Evolutionary conservation across 208 protist species (phyloP).

Genomic region (Acanthamoeba pearcei): DNA sequence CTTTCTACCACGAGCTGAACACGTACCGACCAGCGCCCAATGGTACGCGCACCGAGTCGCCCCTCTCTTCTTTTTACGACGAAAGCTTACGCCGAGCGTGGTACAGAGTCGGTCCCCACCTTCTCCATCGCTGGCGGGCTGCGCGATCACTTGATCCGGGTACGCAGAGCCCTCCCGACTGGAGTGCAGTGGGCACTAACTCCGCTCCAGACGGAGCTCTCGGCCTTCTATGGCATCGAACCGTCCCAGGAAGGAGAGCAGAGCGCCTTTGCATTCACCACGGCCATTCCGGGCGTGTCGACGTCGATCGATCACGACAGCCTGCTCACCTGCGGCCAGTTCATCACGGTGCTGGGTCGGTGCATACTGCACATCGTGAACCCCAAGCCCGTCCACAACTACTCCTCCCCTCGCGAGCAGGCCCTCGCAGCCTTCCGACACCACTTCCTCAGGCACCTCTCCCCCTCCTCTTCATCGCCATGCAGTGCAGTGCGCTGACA

Average conservation of each 20-base stretch:
- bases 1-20: conserved; percentile 54
- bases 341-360: conserved; percentile 6
- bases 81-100: too few species aligned
- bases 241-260: not conserved
- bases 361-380: conserved; percentile 16
- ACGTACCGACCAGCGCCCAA: not conserved
- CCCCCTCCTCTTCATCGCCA: not conserved
- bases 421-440: not conserved
- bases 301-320: conserved; percentile 2
- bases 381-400: not conserved
- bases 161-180: not conserved
- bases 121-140: conserved; percentile 44
- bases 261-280: not conserved
- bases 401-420: not conserved
- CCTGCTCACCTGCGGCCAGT: conserved; percentile 18
- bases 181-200: too few species aligned
- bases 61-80: too few species aligned
- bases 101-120: not conserved
- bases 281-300: not conserved
- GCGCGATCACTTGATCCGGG: conserved; percentile 22
- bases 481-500: not conserved
- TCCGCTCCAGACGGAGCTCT: not conserved
- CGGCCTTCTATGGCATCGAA: not conserved
- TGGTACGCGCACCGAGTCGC: not conserved
- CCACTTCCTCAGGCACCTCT: not conserved